Conservation (phyloP, 345 rosid genomes). For the Trapa bicornis region DNA sequence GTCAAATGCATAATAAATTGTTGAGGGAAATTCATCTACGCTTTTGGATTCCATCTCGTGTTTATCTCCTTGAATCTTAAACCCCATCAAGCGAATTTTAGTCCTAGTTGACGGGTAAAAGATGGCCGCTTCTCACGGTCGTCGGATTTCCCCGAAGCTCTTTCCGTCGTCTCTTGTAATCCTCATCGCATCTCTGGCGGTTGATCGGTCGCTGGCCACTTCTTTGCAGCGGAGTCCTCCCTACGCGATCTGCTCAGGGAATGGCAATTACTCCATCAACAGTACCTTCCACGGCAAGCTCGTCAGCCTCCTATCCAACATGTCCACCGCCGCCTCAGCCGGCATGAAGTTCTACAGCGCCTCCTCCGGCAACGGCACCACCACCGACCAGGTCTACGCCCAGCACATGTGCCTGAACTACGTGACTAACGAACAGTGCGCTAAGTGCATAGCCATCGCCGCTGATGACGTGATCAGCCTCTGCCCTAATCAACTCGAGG, state of each 20-base stretch:
- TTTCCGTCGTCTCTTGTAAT: neutral
- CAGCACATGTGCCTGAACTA: neutral
- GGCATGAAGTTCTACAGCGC: neutral
- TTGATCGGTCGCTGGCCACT: neutral
- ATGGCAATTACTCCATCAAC: neutral
- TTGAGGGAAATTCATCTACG: too few relatives aligned
- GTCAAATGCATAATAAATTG: too few relatives aligned
- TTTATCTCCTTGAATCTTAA: too few relatives aligned
- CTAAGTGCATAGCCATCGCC: neutral
- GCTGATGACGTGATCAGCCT: neutral
- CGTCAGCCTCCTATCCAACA: neutral
- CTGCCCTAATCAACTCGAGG: slow-evolving; percentile 5
- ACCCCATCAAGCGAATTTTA: neutral
- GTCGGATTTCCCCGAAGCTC: neutral
- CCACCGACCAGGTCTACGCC: neutral
- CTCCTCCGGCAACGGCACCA: neutral
- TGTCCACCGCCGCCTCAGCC: neutral
- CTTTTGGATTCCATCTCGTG: too few relatives aligned
- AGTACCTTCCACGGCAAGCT: neutral
- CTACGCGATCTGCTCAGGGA: neutral
- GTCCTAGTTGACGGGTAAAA: neutral
- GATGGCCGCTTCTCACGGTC: neutral
- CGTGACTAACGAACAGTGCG: neutral
- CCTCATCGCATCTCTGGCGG: neutral
- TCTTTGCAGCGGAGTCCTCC: neutral